A percentile compares a stretch with the other conserved stretches of the same genome.
Conservation (phyloP, 2,329 filamentous ascomycete genomes). For the Colletotrichum trifolii region DNA sequence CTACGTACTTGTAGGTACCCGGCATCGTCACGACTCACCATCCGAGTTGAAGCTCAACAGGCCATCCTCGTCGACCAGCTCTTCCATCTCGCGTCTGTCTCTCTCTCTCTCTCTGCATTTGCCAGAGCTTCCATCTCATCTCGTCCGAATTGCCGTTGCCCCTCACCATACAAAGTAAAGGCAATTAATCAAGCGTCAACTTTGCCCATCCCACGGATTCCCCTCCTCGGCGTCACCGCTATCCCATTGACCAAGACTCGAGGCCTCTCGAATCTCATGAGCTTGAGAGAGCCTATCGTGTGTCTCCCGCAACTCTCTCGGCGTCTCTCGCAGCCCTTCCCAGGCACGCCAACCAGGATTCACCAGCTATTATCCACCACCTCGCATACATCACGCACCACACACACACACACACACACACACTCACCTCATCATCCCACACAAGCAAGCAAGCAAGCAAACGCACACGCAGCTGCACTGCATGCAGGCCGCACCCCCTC, state of each 20-base stretch:
- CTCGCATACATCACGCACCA: conserved; percentile 11
- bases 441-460: not conserved
- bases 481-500: not conserved
- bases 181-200: conserved; percentile 8
- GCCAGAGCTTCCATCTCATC: conserved; percentile 3
- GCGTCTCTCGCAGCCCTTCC: no score
- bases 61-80: conserved; percentile 23
- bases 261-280: not conserved
- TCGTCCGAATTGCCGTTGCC: conserved; percentile 5
- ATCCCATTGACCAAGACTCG: conserved; percentile 6
- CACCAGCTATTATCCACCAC: no score
- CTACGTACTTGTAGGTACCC: no score
- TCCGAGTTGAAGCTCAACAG: not conserved
- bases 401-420: conserved; percentile 18
- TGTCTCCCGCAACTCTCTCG: no score
- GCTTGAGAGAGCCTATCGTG: not conserved
- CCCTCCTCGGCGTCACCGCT: conserved; percentile 28
- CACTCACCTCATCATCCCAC: not conserved
- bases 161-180: not conserved
- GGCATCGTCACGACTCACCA: no score
- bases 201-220: conserved; percentile 18
- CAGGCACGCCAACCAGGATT: no score
- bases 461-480: not conserved
- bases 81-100: conserved; percentile 13
- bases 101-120: not conserved